Percentiles rank a stretch among this genome's conserved stretches.
These are phyloP conservation scores for Dentipellis sp. DNA, from an alignment of 768 basidiomycete genomes.

Conservation along the genomic window DNA sequence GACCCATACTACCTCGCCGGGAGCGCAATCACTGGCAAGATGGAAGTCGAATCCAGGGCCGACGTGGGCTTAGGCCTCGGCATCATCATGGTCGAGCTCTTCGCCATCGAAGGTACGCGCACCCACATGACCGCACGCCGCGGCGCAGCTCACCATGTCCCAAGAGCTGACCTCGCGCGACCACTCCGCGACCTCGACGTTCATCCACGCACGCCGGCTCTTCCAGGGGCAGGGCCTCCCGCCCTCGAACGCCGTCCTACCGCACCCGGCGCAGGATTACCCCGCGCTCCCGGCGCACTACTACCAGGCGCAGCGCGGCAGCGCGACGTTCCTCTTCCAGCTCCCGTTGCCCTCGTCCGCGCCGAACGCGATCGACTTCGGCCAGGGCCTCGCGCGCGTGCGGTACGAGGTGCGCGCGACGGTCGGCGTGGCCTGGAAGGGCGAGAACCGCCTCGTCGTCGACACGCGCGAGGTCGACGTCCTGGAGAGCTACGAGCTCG, in stretches of 20 bases:
- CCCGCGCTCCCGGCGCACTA: slow-evolving; percentile 55
- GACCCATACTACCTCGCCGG: slow-evolving; percentile 62
- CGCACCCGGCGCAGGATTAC: slow-evolving; percentile 48
- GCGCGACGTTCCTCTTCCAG: slow-evolving; percentile 74
- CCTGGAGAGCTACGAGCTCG: slow-evolving; percentile 40
- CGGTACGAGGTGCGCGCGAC: slow-evolving; percentile 68
- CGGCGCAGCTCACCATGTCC: too few relatives aligned
- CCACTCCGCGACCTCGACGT: slow-evolving; percentile 73
- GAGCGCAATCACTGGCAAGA: slow-evolving; percentile 55
- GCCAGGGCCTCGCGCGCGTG: slow-evolving; percentile 56
- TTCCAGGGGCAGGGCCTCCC: slow-evolving; percentile 80
- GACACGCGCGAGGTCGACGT: slow-evolving; percentile 54
- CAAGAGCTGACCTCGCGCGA: slow-evolving; percentile 69
- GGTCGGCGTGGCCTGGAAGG: slow-evolving; percentile 68
- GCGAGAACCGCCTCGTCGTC: slow-evolving; percentile 58
- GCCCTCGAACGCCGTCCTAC: slow-evolving; percentile 75
- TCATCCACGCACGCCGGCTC: slow-evolving; percentile 57
- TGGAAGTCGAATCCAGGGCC: slow-evolving; percentile 72
- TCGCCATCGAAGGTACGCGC: slow-evolving; percentile 55
- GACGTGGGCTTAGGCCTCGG: slow-evolving; percentile 67
- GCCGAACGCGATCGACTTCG: slow-evolving; percentile 66
- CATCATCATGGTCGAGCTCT: slow-evolving; percentile 69
- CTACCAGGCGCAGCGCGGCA: slow-evolving; percentile 65
- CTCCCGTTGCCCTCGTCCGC: slow-evolving; percentile 59
- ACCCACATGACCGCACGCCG: neutral